Evolutionary conservation across 192 early-diverging fungal species (phyloP).

Genomic region (Phlyctochytrium planicorne): DNA sequence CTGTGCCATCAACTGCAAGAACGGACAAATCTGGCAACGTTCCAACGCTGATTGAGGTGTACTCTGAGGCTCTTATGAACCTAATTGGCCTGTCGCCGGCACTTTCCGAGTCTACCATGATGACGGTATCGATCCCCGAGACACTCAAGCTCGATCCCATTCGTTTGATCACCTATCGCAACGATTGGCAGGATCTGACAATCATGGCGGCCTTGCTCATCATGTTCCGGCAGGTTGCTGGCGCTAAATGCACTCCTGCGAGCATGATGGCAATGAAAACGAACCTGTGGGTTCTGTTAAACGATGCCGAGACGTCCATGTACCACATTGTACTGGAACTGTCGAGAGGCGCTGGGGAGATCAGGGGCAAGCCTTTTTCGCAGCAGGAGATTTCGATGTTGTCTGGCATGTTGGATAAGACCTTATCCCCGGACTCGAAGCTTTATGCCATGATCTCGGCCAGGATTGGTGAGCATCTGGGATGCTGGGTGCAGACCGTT

Average conservation of each 20-base stretch:
- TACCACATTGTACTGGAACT: constrained; percentile 50
- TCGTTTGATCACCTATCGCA: constrained; percentile 47
- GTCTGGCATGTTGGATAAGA: constrained; percentile 39
- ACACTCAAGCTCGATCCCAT: constrained; percentile 43
- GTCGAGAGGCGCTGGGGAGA: constrained; percentile 26
- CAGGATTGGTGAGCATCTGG: constrained; percentile 26
- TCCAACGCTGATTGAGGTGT: constrained; percentile 22
- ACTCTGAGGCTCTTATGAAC: constrained; percentile 31
- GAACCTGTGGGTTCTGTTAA: constrained; percentile 51
- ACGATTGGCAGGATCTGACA: constrained; percentile 56
- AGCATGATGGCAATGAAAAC: not conserved
- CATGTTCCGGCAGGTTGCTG: constrained; percentile 42
- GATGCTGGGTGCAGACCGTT: not conserved
- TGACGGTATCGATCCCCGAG: constrained; percentile 40
- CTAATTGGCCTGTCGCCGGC: constrained; percentile 27
- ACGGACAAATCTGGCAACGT: constrained; percentile 8
- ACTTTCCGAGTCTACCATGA: constrained; percentile 13
- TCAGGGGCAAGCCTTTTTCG: constrained; percentile 32
- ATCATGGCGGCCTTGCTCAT: constrained; percentile 46
- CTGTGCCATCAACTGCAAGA: not conserved
- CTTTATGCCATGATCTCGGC: constrained; percentile 42
- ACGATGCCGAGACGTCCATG: constrained; percentile 53
- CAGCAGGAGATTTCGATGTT: constrained; percentile 25
- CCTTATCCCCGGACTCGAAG: constrained; percentile 36
- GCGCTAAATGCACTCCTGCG: constrained; percentile 18